A percentile compares a stretch with the other conserved stretches of the same genome.
phyloP scores from a whole-genome alignment of 2,329 filamentous ascomycete genomes.

The Penicillium sp. region DNA sequence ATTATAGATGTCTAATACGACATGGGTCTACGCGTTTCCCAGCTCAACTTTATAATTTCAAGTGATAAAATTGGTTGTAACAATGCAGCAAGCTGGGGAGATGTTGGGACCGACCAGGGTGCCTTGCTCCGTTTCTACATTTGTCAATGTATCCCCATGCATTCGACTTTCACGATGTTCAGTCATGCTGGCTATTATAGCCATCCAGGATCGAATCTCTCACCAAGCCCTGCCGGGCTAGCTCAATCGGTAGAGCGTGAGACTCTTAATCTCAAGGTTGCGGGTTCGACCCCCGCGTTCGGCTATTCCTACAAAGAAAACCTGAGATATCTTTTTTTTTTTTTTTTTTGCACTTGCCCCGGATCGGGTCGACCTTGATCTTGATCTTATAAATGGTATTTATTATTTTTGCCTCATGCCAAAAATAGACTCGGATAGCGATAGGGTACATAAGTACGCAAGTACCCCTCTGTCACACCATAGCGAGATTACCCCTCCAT shows the following conservation, averaged over 20 bases:
- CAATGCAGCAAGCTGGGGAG: too few relatives aligned
- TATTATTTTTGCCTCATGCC: neutral
- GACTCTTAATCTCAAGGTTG: slow-evolving; percentile 49
- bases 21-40: too few relatives aligned
- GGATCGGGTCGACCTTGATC: neutral
- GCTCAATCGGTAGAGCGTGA: slow-evolving; percentile 53
- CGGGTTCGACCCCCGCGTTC: slow-evolving; percentile 45
- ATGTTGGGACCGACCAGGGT: neutral
- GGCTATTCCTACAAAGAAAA: slow-evolving; percentile 28
- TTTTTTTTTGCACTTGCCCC: neutral
- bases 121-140: neutral
- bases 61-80: too few relatives aligned
- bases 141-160: too few relatives aligned
- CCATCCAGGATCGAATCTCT: neutral
- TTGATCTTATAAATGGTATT: neutral
- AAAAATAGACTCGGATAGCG: neutral
- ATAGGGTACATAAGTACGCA: neutral
- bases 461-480: neutral
- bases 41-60: too few relatives aligned
- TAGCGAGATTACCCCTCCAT: neutral
- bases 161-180: too few relatives aligned
- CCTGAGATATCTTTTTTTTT: slow-evolving; percentile 3
- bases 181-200: neutral
- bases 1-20: too few relatives aligned
- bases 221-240: slow-evolving; percentile 40